A percentile compares a stretch with the other conserved stretches of the same genome.
phyloP scores from a whole-genome alignment of 768 basidiomycete species.

The Trametes meyenii region DNA sequence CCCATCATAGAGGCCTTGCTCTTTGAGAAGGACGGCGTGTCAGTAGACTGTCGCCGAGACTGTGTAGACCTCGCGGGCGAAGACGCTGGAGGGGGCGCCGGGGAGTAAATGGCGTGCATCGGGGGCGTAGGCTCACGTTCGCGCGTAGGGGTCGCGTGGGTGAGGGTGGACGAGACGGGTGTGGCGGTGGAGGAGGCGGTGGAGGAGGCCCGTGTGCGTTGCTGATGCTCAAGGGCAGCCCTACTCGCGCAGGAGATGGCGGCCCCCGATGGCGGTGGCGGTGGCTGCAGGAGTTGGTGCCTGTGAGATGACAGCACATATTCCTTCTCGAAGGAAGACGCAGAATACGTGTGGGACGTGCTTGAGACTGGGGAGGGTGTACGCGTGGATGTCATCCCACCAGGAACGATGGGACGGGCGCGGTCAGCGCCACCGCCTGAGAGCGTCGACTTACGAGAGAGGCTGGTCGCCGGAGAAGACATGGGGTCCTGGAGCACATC shows the following conservation, averaged over 20 bases:
- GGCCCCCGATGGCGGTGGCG: not conserved
- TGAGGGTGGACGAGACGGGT: slow-evolving; percentile 2
- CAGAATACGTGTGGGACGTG: slow-evolving; percentile 8
- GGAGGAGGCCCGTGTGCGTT: slow-evolving; percentile 27
- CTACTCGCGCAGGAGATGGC: slow-evolving; percentile 20
- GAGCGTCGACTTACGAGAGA: slow-evolving; percentile 13
- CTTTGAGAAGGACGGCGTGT: slow-evolving; percentile 6
- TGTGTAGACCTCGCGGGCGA: slow-evolving; percentile 20
- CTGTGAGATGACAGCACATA: slow-evolving; percentile 5
- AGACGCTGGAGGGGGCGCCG: slow-evolving; percentile 6
- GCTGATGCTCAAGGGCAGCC: slow-evolving; percentile 22
- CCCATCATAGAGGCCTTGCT: slow-evolving; percentile 15
- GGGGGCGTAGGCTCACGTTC: slow-evolving; percentile 22
- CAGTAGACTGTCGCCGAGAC: slow-evolving; percentile 10
- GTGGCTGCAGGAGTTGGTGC: slow-evolving; percentile 18
- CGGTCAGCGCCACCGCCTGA: slow-evolving; percentile 2
- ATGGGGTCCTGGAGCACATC: slow-evolving; percentile 22
- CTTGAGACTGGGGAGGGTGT: slow-evolving; percentile 25
- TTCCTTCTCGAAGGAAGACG: slow-evolving; percentile 10
- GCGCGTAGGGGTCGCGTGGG: slow-evolving; percentile 14
- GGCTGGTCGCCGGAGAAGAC: not conserved
- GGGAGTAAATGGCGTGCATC: slow-evolving; percentile 11
- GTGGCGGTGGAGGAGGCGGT: slow-evolving; percentile 8
- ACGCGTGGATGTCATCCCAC: slow-evolving; percentile 20
- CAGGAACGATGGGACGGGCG: slow-evolving; percentile 10